These are phyloP conservation scores for Elaeis oleifera DNA, from an alignment of 202 grass and related monocot genomes.

Conservation along the genomic window DNA sequence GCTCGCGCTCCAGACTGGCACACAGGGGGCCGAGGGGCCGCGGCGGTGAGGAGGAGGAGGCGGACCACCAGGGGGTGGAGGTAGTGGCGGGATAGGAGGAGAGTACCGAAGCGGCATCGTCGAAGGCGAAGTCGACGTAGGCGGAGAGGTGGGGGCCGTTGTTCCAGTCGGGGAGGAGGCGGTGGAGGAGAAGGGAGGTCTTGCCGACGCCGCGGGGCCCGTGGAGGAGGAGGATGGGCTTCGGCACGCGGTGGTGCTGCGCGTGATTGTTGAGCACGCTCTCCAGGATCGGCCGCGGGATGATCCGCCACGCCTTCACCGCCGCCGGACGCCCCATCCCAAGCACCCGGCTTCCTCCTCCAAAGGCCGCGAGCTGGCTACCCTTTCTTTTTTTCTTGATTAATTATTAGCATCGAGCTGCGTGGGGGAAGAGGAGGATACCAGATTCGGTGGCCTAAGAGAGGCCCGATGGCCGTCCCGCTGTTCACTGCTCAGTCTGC, in stretches of 20 bases:
- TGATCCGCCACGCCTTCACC: slow-evolving; percentile 54
- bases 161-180: slow-evolving; percentile 76
- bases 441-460: no score
- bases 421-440: no score
- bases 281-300: slow-evolving; percentile 79
- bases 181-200: slow-evolving; percentile 67
- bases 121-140: slow-evolving; percentile 60
- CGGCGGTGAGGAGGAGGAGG: neutral
- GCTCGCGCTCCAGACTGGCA: slow-evolving; percentile 50
- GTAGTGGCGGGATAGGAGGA: slow-evolving; percentile 16
- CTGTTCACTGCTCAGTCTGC: no score
- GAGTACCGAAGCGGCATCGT: slow-evolving; percentile 4
- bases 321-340: neutral
- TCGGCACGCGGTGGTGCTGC: slow-evolving; percentile 48
- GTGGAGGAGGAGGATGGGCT: slow-evolving; percentile 59
- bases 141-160: slow-evolving; percentile 50
- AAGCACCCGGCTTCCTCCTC: no score
- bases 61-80: slow-evolving; percentile 14
- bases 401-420: no score
- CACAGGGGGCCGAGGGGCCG: slow-evolving; percentile 43
- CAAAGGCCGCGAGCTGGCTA: no score
- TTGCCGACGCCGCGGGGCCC: slow-evolving; percentile 87
- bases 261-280: slow-evolving; percentile 79
- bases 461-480: no score
- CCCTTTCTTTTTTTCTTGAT: no score